Base-by-base conservation (phyloP, 805 yeast species). In the Debaryomyces castellii region DNA sequence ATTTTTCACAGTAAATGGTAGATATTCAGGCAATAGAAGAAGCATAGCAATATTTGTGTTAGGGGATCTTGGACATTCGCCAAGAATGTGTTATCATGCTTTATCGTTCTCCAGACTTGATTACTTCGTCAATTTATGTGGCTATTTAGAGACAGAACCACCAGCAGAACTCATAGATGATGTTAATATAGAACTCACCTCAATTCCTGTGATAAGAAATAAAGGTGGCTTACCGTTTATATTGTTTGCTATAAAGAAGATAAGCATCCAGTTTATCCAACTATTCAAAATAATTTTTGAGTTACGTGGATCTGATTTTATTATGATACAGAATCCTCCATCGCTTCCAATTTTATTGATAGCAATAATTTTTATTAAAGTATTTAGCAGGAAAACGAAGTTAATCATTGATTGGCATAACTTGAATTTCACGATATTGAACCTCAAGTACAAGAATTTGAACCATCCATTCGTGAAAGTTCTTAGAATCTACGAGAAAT, bases 401-500 rank as follows among this genome's bases (percentile, higher is more conserved):
- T 64, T 92, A 20, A 76, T 94, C 17, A 80, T 94, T 40, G 99
- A 94, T 66, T 94, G 99, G 99, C 99, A 94, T 65, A 94, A 94
- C 64, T 73, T 94, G 54, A 96, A 95, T 34, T 92, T 80, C 63
- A 80, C 96, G 1, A 88, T 94, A 22, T 66, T 94, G 46, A 83
- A 85, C 43, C 61, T 92, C 58, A 82, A 82, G 53, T 80, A 81
- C 52, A 59, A 74, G 4, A 74, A 74, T 45, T 60, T 65, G 41
- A 66, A 64, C 27, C 88, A 88, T 58, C 83, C 85, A 0, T 63
- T 87, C 44, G 95, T 90, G 2, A 62, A 69, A 41, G 24, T 82
- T 2, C 76, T 88, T 59, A 78, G 70, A 45, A 46, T 66, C 5
- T 86, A 91, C 57, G 99, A 94, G 63, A 61, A 63, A 35, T 45